Conservation (phyloP, 2,329 filamentous ascomycete genomes). For the Aspergillus novofumigatus region DNA sequence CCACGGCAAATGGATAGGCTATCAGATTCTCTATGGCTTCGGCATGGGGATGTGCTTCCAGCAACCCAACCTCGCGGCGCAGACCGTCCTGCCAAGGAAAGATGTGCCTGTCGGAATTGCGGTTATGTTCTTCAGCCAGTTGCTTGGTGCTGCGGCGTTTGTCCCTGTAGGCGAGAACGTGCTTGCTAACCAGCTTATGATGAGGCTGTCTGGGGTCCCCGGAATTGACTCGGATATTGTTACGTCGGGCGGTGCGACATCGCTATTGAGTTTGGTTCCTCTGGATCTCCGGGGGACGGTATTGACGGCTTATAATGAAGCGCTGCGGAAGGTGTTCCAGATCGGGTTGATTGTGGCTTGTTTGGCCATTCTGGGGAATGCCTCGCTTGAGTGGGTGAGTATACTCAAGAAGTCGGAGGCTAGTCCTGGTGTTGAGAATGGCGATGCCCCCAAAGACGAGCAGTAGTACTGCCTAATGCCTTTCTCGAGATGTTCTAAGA, state of each 20-base stretch:
- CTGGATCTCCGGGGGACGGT: background rate
- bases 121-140: constrained; percentile 20
- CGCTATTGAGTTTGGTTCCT: background rate
- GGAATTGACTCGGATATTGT: constrained; percentile 2
- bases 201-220: constrained; percentile 8
- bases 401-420: background rate
- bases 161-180: constrained; percentile 22
- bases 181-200: constrained; percentile 15
- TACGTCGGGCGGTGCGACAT: background rate
- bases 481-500: background rate
- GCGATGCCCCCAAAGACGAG: background rate
- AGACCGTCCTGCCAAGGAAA: constrained; percentile 17
- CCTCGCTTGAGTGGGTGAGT: constrained; percentile 5
- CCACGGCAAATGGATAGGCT: constrained; percentile 25
- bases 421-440: background rate
- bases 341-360: constrained; percentile 1
- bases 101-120: constrained; percentile 23
- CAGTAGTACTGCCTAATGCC: background rate
- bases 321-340: constrained; percentile 2
- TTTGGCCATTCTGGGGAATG: background rate
- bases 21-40: constrained; percentile 25
- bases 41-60: constrained; percentile 24
- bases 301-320: background rate
- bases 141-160: constrained; percentile 18
- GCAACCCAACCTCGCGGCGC: constrained; percentile 15